Conservation (phyloP, 805 yeast genomes). For the Aciculoconidium aculeatum region DNA sequence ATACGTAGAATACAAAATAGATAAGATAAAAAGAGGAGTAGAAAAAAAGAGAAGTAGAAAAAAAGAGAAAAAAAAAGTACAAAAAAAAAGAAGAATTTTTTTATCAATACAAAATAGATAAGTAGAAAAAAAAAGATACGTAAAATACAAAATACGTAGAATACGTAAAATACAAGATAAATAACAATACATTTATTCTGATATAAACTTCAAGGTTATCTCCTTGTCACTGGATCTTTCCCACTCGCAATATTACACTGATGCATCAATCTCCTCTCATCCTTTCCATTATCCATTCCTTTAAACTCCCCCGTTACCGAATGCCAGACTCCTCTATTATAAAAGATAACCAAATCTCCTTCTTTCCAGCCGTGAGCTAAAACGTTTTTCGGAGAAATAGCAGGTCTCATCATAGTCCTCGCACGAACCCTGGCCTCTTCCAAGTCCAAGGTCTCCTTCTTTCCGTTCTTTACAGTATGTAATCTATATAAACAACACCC, state of each 20-base stretch:
- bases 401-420: conserved; percentile 78
- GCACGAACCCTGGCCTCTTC: conserved; percentile 70
- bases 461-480: no score
- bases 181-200: no score
- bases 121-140: no score
- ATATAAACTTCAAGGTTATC: conserved; percentile 1
- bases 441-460: conserved; percentile 48
- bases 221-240: conserved; percentile 52
- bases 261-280: conserved; percentile 83
- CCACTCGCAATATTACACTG: conserved; percentile 91
- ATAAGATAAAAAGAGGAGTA: no score
- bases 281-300: conserved; percentile 41
- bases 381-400: conserved; percentile 65
- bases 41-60: no score
- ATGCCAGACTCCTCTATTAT: conserved; percentile 87
- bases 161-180: no score
- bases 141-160: no score
- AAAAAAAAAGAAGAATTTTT: no score
- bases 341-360: conserved; percentile 84
- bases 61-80: no score
- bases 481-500: conserved; percentile 79
- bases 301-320: conserved; percentile 85
- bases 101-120: no score
- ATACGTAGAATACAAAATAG: no score
- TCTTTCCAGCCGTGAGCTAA: conserved; percentile 79